These are phyloP conservation scores for Bimuria novae-zelandiae DNA, from an alignment of 2,329 filamentous ascomycete genomes.

Conservation along the genomic window DNA sequence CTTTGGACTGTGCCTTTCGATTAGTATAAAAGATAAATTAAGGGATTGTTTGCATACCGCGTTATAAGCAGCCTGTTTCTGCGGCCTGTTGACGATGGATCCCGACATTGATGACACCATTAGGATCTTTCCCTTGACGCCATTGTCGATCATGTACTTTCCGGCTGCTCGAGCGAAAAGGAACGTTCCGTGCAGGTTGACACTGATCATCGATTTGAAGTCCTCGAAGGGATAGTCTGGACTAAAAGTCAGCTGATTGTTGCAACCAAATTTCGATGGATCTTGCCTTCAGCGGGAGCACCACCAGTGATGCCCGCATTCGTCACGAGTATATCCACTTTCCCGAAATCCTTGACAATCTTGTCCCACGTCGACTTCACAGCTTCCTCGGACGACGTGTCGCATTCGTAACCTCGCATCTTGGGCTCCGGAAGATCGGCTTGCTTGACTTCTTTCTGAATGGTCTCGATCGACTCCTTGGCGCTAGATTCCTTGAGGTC, in stretches of 20 bases:
- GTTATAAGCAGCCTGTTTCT: slow-evolving; percentile 84
- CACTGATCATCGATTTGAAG: slow-evolving; percentile 79
- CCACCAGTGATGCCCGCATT: slow-evolving; percentile 49
- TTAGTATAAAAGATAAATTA: neutral
- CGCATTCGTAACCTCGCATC: slow-evolving; percentile 46
- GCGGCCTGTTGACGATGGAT: slow-evolving; percentile 57
- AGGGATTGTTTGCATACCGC: slow-evolving; percentile 46
- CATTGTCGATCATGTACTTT: slow-evolving; percentile 68
- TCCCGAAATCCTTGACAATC: slow-evolving; percentile 40
- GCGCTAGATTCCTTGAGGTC: slow-evolving; percentile 33
- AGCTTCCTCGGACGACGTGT: slow-evolving; percentile 44
- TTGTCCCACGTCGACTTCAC: slow-evolving; percentile 43
- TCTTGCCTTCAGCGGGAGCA: neutral
- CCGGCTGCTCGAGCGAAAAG: slow-evolving; percentile 67
- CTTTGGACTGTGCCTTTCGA: slow-evolving; percentile 62
- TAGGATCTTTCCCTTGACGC: slow-evolving; percentile 73
- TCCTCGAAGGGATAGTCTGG: slow-evolving; percentile 71
- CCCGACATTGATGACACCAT: slow-evolving; percentile 70
- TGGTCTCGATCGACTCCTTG: slow-evolving; percentile 12
- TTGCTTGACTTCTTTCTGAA: slow-evolving; percentile 12
- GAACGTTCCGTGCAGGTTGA: slow-evolving; percentile 81
- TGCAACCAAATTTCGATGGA: neutral
- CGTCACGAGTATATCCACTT: slow-evolving; percentile 47
- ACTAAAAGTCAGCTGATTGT: slow-evolving; percentile 64
- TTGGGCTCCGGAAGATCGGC: slow-evolving; percentile 25